Percentiles rank a stretch among this genome's conserved stretches.
These are phyloP conservation scores for Kodamaea sp. DNA, from an alignment of 1,139 yeast species.

Conservation along the genomic window DNA sequence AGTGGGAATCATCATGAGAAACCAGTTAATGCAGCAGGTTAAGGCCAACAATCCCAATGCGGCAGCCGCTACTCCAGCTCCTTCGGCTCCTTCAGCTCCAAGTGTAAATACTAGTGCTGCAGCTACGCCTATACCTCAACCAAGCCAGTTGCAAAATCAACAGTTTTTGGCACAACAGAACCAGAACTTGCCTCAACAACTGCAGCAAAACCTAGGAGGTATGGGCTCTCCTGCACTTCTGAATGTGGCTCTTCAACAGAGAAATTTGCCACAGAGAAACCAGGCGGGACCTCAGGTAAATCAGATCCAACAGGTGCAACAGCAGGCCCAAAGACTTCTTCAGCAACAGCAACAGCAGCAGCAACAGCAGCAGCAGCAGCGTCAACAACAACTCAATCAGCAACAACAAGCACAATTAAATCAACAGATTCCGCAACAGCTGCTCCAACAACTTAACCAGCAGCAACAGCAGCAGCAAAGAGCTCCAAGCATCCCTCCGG, in stretches of 20 bases:
- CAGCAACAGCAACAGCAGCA: conserved; percentile 17
- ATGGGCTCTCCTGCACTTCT: conserved; percentile 6
- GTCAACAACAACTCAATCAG: conserved; percentile 3
- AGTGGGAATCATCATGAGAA: conserved; percentile 41
- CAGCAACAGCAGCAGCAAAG: too few relatives aligned
- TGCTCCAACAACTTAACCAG: conserved; percentile 9
- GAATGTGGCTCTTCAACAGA: conserved; percentile 5
- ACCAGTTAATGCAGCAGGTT: conserved; percentile 40
- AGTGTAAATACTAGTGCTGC: conserved; percentile 8
- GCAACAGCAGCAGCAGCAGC: conserved; percentile 17
- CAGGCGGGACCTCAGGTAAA: conserved; percentile 12
- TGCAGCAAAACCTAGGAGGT: conserved; percentile 10
- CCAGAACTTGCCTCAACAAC: conserved; percentile 18
- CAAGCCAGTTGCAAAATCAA: conserved; percentile 7
- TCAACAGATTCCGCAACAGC: conserved; percentile 11
- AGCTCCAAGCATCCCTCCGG: neutral
- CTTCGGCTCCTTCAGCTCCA: neutral
- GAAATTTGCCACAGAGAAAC: too few relatives aligned
- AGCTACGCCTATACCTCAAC: conserved; percentile 1
- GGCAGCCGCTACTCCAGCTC: conserved; percentile 8
- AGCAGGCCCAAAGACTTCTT: conserved; percentile 18
- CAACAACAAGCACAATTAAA: neutral
- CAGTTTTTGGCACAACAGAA: conserved; percentile 12
- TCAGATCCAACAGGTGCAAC: conserved; percentile 18
- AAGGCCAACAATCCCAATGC: conserved; percentile 15